Percentiles rank a stretch among this genome's conserved stretches.
Conservation (phyloP, 345 rosid genomes). For the Isatis tinctoria region DNA sequence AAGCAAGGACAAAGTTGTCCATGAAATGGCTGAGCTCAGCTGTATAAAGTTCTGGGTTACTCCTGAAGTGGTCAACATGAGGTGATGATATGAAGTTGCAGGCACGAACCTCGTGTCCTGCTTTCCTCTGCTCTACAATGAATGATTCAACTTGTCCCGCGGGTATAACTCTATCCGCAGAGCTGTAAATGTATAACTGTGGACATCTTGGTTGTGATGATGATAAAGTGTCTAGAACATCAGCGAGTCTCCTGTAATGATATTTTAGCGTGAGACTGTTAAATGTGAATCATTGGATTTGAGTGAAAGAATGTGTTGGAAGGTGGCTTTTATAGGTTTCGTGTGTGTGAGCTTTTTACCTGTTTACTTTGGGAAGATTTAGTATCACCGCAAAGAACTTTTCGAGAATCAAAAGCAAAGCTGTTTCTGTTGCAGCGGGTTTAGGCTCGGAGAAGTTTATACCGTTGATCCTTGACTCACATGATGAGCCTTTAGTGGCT, state of each 20-base stretch:
- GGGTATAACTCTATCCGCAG: conserved; percentile 94
- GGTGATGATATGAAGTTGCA: conserved; percentile 96
- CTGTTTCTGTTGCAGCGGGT: conserved; percentile 75
- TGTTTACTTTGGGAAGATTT: conserved; percentile 79
- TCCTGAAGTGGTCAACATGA: conserved; percentile 95
- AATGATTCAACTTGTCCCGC: conserved; percentile 75
- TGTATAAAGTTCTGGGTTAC: conserved; percentile 76
- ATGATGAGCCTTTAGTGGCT: conserved; percentile 59
- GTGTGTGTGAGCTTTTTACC: conserved; percentile 39
- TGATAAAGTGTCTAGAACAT: conserved; percentile 59
- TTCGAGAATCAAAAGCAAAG: conserved; percentile 72
- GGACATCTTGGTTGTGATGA: conserved; percentile 87
- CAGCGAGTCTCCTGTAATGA: conserved; percentile 69
- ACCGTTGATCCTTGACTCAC: conserved; percentile 26
- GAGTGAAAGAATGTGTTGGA: background rate
- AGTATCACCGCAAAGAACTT: conserved; percentile 72
- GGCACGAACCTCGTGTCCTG: conserved; percentile 75
- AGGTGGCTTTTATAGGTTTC: background rate
- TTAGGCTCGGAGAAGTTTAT: conserved; percentile 44
- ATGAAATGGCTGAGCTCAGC: conserved; percentile 74
- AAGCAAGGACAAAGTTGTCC: conserved; percentile 61
- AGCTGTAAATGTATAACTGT: conserved; percentile 91
- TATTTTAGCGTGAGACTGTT: background rate
- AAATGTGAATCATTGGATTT: background rate
- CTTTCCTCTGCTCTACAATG: conserved; percentile 69